Evolutionary conservation across 169 alveolate species (phyloP), one percentile per base, ranked within the genome.

Genomic region (Besnoitia besnoiti): DNA sequence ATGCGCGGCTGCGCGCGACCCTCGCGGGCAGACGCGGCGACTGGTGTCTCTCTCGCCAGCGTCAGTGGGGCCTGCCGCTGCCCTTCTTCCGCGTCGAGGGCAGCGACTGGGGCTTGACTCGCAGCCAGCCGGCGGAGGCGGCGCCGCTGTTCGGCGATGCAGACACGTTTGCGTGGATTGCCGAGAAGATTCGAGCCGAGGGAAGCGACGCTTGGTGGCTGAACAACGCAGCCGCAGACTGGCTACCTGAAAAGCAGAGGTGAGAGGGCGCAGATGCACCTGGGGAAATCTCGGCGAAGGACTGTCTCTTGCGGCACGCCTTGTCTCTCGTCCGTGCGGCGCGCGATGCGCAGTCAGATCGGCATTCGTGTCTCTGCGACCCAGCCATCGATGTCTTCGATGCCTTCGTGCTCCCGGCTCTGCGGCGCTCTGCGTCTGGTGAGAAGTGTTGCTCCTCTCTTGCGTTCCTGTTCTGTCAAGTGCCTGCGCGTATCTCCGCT

Each of bases 31-130:
- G 94, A 73, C 90, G 85, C 91, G 90, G 85, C 75, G 97, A 96
- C 85, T 97, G 98, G 98, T 97, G 98, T 84, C 77, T 97, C 76
- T 95, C 97, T 75, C 94, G 98, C 49, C 98, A 97, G 90, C 82
- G 97, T 62, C 89, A 62, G 79, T 97, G 98, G 98, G 98, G 98
- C 51, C 93, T 96, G 24, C 96, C 96, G 44, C 95, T 97, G 42
- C 96, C 96, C 3, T 50, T 95, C 30, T 85, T 85, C 80, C 8
- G 39, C 39, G 39, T 62, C 35, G 39, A 62, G 79, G 19, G 79
- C 7, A 27, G 79, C 44, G 14, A 62, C 16, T 16, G 16, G 59
- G 59, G 59, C 7, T 7, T 62, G 79, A 10, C 79, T 8, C 79
- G 7, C 35, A 62, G 39, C 19, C 44, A 24, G 14, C 35, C 5